A percentile compares a stretch with the other conserved stretches of the same genome.
Evolutionary conservation across 164 flowering plant species (phyloP).

Genomic region (Chimonanthus salicifolius): DNA sequence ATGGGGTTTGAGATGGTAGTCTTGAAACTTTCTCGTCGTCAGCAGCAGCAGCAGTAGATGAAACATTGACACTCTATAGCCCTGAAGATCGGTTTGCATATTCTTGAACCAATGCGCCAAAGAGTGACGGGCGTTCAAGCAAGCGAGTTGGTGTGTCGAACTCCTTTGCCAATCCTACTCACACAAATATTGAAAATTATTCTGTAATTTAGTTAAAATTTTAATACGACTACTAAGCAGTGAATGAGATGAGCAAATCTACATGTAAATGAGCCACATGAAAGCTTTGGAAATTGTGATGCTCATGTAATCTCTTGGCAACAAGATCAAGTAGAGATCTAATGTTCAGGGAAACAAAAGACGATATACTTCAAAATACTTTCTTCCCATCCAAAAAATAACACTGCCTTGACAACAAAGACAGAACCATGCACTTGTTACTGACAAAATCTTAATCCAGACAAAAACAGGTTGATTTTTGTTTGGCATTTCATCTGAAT

Average conservation of each 20-base stretch:
- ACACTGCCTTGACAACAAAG: too few species aligned
- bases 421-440: too few species aligned
- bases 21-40: not conserved
- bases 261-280: not conserved
- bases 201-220: too few species aligned
- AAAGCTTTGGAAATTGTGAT: not conserved
- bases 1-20: not conserved
- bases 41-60: not conserved
- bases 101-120: conserved; percentile 85
- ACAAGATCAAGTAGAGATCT: not conserved
- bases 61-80: conserved; percentile 23
- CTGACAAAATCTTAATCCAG: too few species aligned
- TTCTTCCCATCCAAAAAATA: not conserved
- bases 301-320: not conserved
- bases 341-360: not conserved
- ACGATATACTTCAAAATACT: not conserved
- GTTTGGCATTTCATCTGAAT: too few species aligned
- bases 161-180: conserved; percentile 68
- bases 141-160: conserved; percentile 64
- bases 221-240: too few species aligned
- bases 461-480: too few species aligned
- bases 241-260: too few species aligned
- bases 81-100: conserved; percentile 74
- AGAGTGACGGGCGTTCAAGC: conserved; percentile 72
- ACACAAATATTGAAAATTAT: not conserved